Percentiles rank a stretch among this genome's conserved stretches.
Conservation (phyloP, 352 stramenopile species). For the Phytophthora multivora region DNA sequence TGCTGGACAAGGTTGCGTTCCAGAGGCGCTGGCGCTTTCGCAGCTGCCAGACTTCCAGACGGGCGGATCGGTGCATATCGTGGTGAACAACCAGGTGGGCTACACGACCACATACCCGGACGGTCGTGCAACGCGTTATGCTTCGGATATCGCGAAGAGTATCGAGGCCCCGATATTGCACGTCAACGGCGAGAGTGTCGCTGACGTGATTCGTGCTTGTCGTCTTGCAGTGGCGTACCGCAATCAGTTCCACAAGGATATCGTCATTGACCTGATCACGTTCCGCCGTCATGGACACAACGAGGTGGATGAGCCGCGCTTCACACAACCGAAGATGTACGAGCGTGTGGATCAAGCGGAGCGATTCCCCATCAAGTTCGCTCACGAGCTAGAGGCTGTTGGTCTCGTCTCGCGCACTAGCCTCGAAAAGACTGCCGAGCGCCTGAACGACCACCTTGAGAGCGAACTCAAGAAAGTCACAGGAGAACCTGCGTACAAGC, state of each 20-base stretch:
- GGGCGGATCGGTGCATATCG: conserved; percentile 80
- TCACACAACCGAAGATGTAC: conserved; percentile 92
- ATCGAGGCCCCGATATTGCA: conserved; percentile 87
- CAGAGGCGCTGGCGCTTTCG: conserved; percentile 74
- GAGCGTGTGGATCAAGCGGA: conserved; percentile 62
- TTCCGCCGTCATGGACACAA: conserved; percentile 91
- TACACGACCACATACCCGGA: conserved; percentile 90
- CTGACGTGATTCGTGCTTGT: conserved; percentile 75
- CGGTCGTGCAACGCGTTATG: conserved; percentile 81
- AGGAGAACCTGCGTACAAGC: conserved; percentile 51
- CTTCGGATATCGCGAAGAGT: conserved; percentile 84
- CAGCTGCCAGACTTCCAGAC: conserved; percentile 82
- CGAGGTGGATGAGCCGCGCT: conserved; percentile 88
- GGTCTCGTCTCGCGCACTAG: conserved; percentile 59
- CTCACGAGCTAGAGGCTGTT: conserved; percentile 57
- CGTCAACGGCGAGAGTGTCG: conserved; percentile 87
- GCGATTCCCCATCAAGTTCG: conserved; percentile 77
- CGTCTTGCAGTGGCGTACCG: conserved; percentile 82
- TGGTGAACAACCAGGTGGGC: conserved; percentile 92
- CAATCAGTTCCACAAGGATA: conserved; percentile 85
- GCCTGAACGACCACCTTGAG: conserved; percentile 69
- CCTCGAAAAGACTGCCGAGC: conserved; percentile 65
- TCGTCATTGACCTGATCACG: conserved; percentile 85
- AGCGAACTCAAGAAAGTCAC: conserved; percentile 60
- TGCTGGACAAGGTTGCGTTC: conserved; percentile 84